Evolutionary conservation across 2,329 filamentous ascomycete genomes (phyloP).

Genomic region (Pestalotiopsis sp.): DNA sequence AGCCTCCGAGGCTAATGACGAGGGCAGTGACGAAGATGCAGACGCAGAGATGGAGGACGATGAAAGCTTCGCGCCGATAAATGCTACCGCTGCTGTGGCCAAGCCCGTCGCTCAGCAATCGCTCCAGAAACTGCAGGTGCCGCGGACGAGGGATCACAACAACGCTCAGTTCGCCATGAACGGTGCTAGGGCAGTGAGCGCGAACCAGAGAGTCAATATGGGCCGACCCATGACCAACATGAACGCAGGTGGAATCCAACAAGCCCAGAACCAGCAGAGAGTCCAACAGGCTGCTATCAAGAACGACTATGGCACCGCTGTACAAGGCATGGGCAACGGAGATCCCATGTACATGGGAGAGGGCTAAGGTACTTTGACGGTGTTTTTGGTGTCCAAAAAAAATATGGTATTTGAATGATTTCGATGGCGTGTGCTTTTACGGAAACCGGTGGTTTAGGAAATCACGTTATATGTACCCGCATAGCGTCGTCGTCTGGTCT

Average conservation of each 20-base stretch:
- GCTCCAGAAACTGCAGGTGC: constrained; percentile 45
- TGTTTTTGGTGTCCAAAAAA: not conserved
- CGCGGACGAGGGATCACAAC: constrained; percentile 39
- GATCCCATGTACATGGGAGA: constrained; percentile 56
- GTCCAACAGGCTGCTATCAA: constrained; percentile 7
- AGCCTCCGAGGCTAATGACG: constrained; percentile 44
- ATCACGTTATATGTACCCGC: not conserved
- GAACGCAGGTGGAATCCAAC: constrained; percentile 37
- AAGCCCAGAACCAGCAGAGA: constrained; percentile 33
- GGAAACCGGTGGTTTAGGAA: not conserved
- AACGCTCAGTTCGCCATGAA: constrained; percentile 48
- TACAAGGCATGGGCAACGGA: constrained; percentile 46
- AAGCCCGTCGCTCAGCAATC: constrained; percentile 33
- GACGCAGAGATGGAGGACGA: constrained; percentile 60
- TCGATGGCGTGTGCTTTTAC: not conserved
- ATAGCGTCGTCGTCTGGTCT: not conserved
- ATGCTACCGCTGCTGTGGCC: constrained; percentile 40
- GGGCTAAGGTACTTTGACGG: constrained; percentile 22
- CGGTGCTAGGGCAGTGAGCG: constrained; percentile 39
- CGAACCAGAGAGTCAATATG: constrained; percentile 41
- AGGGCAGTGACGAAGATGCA: constrained; percentile 48
- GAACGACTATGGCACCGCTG: constrained; percentile 46
- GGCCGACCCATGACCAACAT: constrained; percentile 50
- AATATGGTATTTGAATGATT: not conserved
- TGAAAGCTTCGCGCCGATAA: constrained; percentile 56